Evolutionary conservation across 768 basidiomycete species (phyloP), one percentile per base, ranked within the genome.

Genomic region (Tylopilus plumbeoviolaceoides): DNA sequence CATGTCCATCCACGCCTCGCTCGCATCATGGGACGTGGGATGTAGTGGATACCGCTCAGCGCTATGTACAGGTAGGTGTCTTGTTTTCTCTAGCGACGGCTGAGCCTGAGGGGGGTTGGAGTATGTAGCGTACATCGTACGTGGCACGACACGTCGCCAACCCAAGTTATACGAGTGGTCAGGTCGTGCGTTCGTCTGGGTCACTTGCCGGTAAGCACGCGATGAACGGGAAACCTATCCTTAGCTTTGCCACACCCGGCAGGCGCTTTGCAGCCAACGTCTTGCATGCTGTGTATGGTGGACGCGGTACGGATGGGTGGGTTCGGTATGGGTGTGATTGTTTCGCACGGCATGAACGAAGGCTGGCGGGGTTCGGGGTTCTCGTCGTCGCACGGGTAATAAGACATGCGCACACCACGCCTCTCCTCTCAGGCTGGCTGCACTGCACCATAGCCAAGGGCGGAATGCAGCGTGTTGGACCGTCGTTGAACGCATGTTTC

Each of bases 351-450:
- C 23, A 40, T 40, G 48, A 47, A 35, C n/a, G n/a, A 10, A 28
- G 51, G 33, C 23, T 23, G 23, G 23, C 5, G 23, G 23, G 23
- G 23, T 4, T 23, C 23, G 23, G 23, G 23, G 23, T 23, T 23
- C 23, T 23, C 18, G 25, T 35, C 35, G 27, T 21, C 17, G 35
- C 27, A 8, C 18, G 59, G 36, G 55, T 63, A 52, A 63, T 47
- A 47, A 30, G 35, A 56, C 62, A 54, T 44, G 59, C 53, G 20
- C 23, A 14, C 44, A 18, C 39, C 62, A 52, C 40, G 43, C 50
- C 33, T 48, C 15, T n/a, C n/a, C n/a, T n/a, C n/a, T n/a, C n/a
- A n/a, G n/a, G n/a, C n/a, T 30, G 30, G 30, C 30, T 8, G 30
- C 10, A 30, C 21, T 23, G 40, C 21, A 6, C 51, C 33, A 47